Base-by-base conservation (phyloP, 2,329 filamentous ascomycete genomes). In the Mollisiaceae sp. region DNA sequence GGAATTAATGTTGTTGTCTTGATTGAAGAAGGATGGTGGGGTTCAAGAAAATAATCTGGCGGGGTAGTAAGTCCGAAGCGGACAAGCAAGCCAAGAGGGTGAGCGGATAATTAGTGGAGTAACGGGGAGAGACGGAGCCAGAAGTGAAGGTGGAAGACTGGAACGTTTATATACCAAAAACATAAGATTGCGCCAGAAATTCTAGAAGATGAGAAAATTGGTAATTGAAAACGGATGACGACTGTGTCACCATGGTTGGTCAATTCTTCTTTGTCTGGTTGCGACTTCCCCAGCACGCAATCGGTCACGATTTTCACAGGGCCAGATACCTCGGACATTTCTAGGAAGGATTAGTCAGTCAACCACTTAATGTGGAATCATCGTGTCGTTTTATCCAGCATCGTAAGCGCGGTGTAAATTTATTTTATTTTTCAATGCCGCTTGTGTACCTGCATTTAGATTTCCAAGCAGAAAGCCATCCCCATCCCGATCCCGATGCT, bases 1-100 rank as follows among this genome's bases (percentile, higher is more conserved):
- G 68, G 61, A 35, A 45, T 62, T 54, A 24, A 8, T 56, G 54
- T 50, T 35, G 27, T 63, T 39, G 32, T 20, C 39, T 18, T 36
- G 20, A 6, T 39, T 24, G 55, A 14, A 18, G 20, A 27, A 15
- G 24, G 50, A 54, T 54, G 24, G 50, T 2, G 50, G 50, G 50
- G 50, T 35, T 8, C 6, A 15, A 32, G n/a, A 54, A 35, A 54
- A 9, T 15, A 32, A 20, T 32, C 32, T 54, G 50, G 50, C 22
- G 50, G 50, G 50, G 50, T 54, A 32, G 27, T 32, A 32, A 32
- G 27, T 32, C 27, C 27, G 27, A 32, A 32, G 27, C 27, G 27
- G 27, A 32, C 24, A 50, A 24, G 5, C 20, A 14, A 20, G n/a
- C n/a, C 22, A 24, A 50, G 45, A 50, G n/a, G n/a, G 3, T n/a